A percentile compares a stretch with the other conserved stretches of the same genome.
Conservation (phyloP, 2,329 filamentous ascomycete species). For the Lasiodiplodia gonubiensis region DNA sequence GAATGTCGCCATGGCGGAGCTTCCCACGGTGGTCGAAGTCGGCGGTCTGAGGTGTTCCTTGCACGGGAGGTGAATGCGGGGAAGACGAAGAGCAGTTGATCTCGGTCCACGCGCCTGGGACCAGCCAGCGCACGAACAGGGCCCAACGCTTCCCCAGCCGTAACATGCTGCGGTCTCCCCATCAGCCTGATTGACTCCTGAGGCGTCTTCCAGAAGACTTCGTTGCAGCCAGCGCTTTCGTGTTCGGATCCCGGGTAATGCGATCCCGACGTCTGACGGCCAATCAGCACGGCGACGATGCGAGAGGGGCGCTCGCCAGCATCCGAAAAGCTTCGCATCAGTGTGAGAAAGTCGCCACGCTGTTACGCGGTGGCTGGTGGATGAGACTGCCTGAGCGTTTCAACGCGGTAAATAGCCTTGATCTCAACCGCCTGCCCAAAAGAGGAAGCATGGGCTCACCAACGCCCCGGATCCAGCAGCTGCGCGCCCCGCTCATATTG, state of each 20-base stretch:
- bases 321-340: slow-evolving; percentile 4
- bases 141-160: neutral
- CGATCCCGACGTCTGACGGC: neutral
- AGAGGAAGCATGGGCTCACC: neutral
- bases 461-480: slow-evolving; percentile 5
- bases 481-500: neutral
- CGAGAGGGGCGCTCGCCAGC: slow-evolving; percentile 1
- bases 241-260: slow-evolving; percentile 14
- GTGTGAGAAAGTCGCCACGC: too few species aligned
- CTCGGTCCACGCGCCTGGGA: slow-evolving; percentile 10
- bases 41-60: slow-evolving; percentile 9
- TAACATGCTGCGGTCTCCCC: neutral
- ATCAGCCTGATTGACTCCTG: slow-evolving; percentile 1
- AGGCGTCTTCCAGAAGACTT: slow-evolving; percentile 15
- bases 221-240: slow-evolving; percentile 5
- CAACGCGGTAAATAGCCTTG: slow-evolving; percentile 14
- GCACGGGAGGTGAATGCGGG: slow-evolving; percentile 3
- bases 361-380: slow-evolving; percentile 4
- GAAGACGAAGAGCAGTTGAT: neutral
- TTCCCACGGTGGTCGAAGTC: slow-evolving; percentile 13
- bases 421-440: neutral
- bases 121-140: slow-evolving; percentile 3
- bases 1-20: neutral
- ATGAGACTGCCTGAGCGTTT: neutral
- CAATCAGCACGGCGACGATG: neutral